phyloP scores from a whole-genome alignment of 225 moss, liverwort and hornwort genomes.

The Thuidium tamariscinum region DNA sequence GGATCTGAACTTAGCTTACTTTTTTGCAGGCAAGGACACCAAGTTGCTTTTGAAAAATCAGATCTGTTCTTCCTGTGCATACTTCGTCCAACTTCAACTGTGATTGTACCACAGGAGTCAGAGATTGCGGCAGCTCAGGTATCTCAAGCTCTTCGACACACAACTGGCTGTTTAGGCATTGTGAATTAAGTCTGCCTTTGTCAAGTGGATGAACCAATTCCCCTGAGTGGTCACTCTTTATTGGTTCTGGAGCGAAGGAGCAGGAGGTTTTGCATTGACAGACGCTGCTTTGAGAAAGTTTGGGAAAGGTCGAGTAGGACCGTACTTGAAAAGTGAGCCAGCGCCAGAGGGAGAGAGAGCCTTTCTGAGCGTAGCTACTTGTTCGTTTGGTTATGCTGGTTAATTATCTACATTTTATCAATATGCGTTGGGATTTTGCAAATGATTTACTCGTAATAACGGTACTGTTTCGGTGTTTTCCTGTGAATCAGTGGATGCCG shows the following conservation, averaged over 20 bases:
- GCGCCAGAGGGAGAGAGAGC: not conserved
- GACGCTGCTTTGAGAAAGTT: not conserved
- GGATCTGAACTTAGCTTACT: not conserved
- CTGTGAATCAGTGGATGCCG: conserved; percentile 40
- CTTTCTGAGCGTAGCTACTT: not conserved
- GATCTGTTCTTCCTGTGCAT: conserved; percentile 57
- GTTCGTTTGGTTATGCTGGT: not conserved
- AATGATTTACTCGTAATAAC: not conserved
- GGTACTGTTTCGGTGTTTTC: not conserved
- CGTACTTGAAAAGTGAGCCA: not conserved
- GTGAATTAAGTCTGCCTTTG: not conserved
- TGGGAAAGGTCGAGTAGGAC: not conserved
- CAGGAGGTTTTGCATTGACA: not conserved
- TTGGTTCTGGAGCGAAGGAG: not conserved
- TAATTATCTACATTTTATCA: not conserved
- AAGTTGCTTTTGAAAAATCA: conserved; percentile 35
- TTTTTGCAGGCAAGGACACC: conserved; percentile 44
- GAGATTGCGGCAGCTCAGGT: conserved; percentile 63
- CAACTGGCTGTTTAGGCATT: not conserved
- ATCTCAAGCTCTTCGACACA: not conserved
- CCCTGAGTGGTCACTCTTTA: not conserved
- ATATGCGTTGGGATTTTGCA: not conserved
- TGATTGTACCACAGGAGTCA: conserved; percentile 37
- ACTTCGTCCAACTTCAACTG: conserved; percentile 43
- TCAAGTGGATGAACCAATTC: not conserved